These are phyloP conservation scores for Solanum microdontum DNA, from an alignment of 257 asterid species.

Conservation along the genomic window DNA sequence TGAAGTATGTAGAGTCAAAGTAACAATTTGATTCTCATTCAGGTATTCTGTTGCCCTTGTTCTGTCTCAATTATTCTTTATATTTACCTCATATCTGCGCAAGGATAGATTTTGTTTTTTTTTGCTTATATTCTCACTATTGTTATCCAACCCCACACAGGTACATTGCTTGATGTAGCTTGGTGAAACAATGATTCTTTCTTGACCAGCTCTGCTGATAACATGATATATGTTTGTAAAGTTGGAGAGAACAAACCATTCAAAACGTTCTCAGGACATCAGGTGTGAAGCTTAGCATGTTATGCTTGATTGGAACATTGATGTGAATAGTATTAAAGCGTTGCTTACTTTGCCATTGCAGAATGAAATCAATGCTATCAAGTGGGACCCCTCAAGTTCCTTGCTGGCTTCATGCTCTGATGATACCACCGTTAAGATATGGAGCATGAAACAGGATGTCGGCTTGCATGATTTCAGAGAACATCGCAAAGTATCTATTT, in stretches of 20 bases:
- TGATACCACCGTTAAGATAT: slow-evolving; percentile 88
- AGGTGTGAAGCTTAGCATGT: slow-evolving; percentile 25
- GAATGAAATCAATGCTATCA: slow-evolving; percentile 92
- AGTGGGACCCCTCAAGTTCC: slow-evolving; percentile 89
- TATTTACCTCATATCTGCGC: not conserved
- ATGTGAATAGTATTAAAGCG: not conserved
- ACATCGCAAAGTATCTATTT: slow-evolving; percentile 42
- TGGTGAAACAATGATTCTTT: slow-evolving; percentile 81
- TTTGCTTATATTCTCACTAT: not conserved
- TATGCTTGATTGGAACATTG: not conserved
- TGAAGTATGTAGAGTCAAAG: slow-evolving; percentile 71
- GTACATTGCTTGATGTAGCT: slow-evolving; percentile 89
- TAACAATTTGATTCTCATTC: slow-evolving; percentile 74
- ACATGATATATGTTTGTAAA: not conserved
- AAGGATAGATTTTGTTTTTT: not conserved
- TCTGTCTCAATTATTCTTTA: not conserved
- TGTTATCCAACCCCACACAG: slow-evolving; percentile 15
- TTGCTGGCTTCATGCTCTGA: slow-evolving; percentile 97
- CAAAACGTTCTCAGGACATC: slow-evolving; percentile 74
- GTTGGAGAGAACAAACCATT: slow-evolving; percentile 75
- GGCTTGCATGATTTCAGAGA: slow-evolving; percentile 68
- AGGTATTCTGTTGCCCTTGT: slow-evolving; percentile 32
- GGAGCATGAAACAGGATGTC: slow-evolving; percentile 72
- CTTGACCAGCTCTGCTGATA: slow-evolving; percentile 26
- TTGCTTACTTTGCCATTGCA: slow-evolving; percentile 3